Conservation (phyloP, 805 yeast genomes). For the Barnettozyma californica region DNA sequence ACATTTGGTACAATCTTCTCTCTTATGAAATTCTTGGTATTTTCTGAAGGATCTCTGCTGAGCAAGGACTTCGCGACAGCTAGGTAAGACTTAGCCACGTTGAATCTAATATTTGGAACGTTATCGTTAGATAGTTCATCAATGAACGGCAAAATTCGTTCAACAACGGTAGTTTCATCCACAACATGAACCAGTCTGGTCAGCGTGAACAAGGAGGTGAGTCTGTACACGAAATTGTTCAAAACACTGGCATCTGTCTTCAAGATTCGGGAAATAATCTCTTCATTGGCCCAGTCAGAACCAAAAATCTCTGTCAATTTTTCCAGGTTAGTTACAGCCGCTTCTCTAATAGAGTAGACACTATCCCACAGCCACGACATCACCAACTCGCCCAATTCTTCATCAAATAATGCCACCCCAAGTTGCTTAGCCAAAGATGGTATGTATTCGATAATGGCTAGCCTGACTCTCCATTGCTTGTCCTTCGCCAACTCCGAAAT, state of each 20-base stretch:
- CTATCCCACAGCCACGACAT: conserved; percentile 99
- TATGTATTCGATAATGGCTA: conserved; percentile 94
- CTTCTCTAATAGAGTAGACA: conserved; percentile 93
- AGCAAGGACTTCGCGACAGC: conserved; percentile 50
- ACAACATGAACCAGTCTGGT: conserved; percentile 78
- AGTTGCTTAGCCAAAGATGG: conserved; percentile 92
- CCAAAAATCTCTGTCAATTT: conserved; percentile 85
- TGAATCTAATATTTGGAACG: conserved; percentile 94
- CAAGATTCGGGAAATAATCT: conserved; percentile 74
- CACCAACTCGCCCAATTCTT: conserved; percentile 83
- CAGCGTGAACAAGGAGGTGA: conserved; percentile 85
- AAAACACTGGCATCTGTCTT: conserved; percentile 34
- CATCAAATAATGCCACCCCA: conserved; percentile 89
- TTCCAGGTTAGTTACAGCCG: conserved; percentile 82
- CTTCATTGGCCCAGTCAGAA: conserved; percentile 84
- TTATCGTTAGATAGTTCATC: conserved; percentile 66
- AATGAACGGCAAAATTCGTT: conserved; percentile 75
- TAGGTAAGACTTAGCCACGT: conserved; percentile 81
- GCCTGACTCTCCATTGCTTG: conserved; percentile 94
- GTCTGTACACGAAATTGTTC: conserved; percentile 80
- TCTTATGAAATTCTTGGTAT: conserved; percentile 34
- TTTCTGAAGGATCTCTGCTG: conserved; percentile 9
- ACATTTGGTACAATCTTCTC: conserved; percentile 59
- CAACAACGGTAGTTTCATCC: conserved; percentile 46
- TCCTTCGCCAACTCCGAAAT: conserved; percentile 94